phyloP scores from a whole-genome alignment of 176 grass and related monocot species.

The Carex littledalei region DNA sequence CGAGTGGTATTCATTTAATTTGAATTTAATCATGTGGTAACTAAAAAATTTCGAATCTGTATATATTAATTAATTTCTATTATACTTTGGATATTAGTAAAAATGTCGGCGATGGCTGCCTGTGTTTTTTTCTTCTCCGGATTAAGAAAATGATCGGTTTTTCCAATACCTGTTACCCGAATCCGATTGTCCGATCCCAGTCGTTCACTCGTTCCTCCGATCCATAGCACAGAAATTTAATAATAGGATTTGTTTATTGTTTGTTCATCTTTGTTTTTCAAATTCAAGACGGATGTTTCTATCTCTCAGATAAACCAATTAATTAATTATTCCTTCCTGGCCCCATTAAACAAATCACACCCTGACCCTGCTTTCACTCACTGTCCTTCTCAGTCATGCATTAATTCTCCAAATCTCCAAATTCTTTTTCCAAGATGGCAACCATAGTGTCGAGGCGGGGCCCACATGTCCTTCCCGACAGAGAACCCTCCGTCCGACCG shows the following conservation, averaged over 20 bases:
- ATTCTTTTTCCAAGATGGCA: not conserved
- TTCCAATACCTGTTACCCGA: not conserved
- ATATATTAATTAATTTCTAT: too few species aligned
- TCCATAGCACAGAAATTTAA: not conserved
- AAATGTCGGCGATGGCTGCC: not conserved
- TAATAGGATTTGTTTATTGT: not conserved
- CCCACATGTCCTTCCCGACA: conserved; percentile 14
- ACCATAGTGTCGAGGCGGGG: conserved; percentile 31
- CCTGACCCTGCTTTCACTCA: not conserved
- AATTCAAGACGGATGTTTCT: not conserved
- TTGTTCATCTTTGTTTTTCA: not conserved
- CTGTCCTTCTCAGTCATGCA: conserved; percentile 9
- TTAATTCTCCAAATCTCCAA: not conserved
- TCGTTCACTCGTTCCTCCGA: not conserved
- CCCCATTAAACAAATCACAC: conserved; percentile 3
- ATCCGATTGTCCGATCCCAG: not conserved
- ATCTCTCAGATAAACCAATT: not conserved
- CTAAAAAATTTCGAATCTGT: too few species aligned
- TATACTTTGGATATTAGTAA: too few species aligned
- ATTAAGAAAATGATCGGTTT: not conserved
- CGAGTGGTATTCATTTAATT: too few species aligned
- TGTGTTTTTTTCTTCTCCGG: not conserved
- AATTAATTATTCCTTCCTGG: not conserved
- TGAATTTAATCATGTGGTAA: too few species aligned
- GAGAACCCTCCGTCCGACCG: not conserved